phyloP scores from a whole-genome alignment of 1,284 basidiomycete genomes.

The Irpex lacteus region DNA sequence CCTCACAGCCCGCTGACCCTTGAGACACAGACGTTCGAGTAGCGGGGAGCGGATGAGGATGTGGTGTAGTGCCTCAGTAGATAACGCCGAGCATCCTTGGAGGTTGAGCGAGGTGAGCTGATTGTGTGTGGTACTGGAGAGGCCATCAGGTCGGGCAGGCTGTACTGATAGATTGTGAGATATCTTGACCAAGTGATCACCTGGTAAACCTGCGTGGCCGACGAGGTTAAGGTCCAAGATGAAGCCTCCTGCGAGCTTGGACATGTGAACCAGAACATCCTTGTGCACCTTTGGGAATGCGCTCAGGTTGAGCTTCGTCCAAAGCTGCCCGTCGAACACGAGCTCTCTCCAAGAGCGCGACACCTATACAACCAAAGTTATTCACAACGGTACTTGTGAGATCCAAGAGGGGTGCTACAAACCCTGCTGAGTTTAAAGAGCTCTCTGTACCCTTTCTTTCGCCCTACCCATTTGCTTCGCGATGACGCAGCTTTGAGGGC shows the following conservation, averaged over 20 bases:
- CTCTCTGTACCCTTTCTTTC: conserved; percentile 70
- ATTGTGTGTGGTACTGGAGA: conserved; percentile 46
- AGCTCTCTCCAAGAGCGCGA: conserved; percentile 78
- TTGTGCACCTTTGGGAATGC: conserved; percentile 57
- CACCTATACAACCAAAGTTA: conserved; percentile 51
- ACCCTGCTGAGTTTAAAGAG: conserved; percentile 80
- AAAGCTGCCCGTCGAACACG: conserved; percentile 86
- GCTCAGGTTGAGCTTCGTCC: conserved; percentile 63
- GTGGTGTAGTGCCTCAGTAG: conserved; percentile 63
- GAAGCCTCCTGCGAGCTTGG: conserved; percentile 61
- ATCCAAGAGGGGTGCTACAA: conserved; percentile 10
- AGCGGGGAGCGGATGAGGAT: conserved; percentile 69
- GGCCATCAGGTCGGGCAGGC: conserved; percentile 28
- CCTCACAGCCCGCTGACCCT: conserved; percentile 66
- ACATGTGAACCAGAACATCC: conserved; percentile 47
- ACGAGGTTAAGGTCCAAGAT: conserved; percentile 61
- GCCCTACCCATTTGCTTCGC: conserved; percentile 68
- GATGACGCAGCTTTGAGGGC: conserved; percentile 51
- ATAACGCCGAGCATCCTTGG: conserved; percentile 68
- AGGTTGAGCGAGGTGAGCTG: conserved; percentile 67
- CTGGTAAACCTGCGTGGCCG: conserved; percentile 58
- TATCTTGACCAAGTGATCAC: conserved; percentile 48
- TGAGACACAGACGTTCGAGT: conserved; percentile 61
- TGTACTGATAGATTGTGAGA: conserved; percentile 51
- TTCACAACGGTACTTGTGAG: background rate